phyloP scores from a whole-genome alignment of 1,284 basidiomycete species.

The Pisolithus thermaeus region DNA sequence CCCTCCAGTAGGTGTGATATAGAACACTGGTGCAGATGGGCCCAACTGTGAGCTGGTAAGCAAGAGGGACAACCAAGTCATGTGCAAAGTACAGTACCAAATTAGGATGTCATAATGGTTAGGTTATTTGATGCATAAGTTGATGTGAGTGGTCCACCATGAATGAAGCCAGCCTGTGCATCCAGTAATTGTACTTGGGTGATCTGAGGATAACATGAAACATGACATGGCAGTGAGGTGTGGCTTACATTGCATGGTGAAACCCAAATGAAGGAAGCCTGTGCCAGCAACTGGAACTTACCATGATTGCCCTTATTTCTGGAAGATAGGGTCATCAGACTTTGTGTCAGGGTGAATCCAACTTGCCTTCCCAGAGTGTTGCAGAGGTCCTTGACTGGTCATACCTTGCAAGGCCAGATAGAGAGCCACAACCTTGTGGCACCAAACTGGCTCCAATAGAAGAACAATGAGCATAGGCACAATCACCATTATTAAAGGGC shows the following conservation, averaged over 20 bases:
- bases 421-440: slow-evolving; percentile 47
- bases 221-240: background rate
- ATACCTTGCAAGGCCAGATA: slow-evolving; percentile 68
- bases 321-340: slow-evolving; percentile 39
- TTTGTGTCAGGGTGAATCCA: slow-evolving; percentile 85
- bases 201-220: background rate
- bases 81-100: too few relatives aligned
- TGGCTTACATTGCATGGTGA: background rate
- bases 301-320: slow-evolving; percentile 30
- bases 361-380: slow-evolving; percentile 74
- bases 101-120: too few relatives aligned
- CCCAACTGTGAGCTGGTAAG: too few relatives aligned
- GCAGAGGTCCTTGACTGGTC: slow-evolving; percentile 78
- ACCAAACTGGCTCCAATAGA: slow-evolving; percentile 80
- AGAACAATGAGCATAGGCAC: slow-evolving; percentile 82
- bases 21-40: too few relatives aligned
- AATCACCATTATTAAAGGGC: slow-evolving; percentile 78
- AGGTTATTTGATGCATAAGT: too few relatives aligned
- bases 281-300: slow-evolving; percentile 7
- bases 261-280: background rate
- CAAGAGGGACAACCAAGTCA: too few relatives aligned
- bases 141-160: too few relatives aligned
- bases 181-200: background rate
- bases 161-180: too few relatives aligned
- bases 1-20: too few relatives aligned